Conservation (phyloP, 441 rosid species). For the Kokia cookei region DNA sequence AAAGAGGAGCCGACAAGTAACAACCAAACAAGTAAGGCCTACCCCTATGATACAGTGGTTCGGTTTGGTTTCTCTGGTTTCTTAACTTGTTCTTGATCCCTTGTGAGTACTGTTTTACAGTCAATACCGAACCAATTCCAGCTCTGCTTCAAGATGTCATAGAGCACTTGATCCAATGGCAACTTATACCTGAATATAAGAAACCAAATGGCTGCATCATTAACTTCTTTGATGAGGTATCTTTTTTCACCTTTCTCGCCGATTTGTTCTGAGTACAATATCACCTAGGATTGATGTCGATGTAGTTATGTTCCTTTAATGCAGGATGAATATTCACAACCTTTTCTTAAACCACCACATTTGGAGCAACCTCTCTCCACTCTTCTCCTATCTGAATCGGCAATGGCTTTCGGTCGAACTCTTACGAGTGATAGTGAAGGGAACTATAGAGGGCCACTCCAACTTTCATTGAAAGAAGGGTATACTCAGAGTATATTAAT, state of each 20-base stretch:
- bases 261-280: neutral
- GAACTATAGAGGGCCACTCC: conserved; percentile 80
- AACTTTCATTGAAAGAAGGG: conserved; percentile 81
- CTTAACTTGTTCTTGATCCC: conserved; percentile 1
- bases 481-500: conserved; percentile 14
- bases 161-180: conserved; percentile 82
- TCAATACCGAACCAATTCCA: conserved; percentile 73
- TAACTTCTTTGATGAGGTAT: conserved; percentile 93
- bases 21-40: conserved; percentile 37
- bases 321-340: conserved; percentile 95
- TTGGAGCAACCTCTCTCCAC: conserved; percentile 93
- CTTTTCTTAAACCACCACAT: conserved; percentile 96
- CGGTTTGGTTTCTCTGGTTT: neutral
- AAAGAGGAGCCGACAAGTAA: conserved; percentile 43
- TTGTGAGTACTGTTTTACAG: conserved; percentile 22
- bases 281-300: neutral
- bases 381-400: conserved; percentile 74
- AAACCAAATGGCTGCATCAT: conserved; percentile 91
- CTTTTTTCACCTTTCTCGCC: conserved; percentile 11
- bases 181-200: conserved; percentile 74
- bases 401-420: conserved; percentile 86
- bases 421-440: conserved; percentile 76
- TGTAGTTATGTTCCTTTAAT: conserved; percentile 1
- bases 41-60: neutral
- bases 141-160: conserved; percentile 61